A percentile compares a stretch with the other conserved stretches of the same genome.
These are phyloP conservation scores for Jaltomata sinuosa DNA, from an alignment of 257 asterid genomes.

Conservation along the genomic window DNA sequence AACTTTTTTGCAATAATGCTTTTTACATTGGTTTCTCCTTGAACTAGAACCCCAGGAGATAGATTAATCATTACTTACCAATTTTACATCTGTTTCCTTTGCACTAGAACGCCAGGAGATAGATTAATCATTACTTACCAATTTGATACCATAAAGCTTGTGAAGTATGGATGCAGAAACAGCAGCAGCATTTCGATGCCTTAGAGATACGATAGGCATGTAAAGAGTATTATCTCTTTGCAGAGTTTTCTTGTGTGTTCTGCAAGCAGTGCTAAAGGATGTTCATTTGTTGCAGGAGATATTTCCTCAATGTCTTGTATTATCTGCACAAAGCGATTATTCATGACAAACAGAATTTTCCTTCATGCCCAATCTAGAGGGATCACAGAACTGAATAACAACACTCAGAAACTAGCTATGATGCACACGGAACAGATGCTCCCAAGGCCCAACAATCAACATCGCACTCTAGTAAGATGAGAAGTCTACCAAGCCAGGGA, in stretches of 20 bases:
- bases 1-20: neutral
- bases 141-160: constrained; percentile 76
- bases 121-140: constrained; percentile 34
- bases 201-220: constrained; percentile 56
- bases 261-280: constrained; percentile 77
- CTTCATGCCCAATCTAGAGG: neutral
- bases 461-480: neutral
- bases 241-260: constrained; percentile 59
- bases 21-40: neutral
- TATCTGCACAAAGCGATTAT: constrained; percentile 35
- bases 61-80: neutral
- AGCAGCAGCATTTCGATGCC: constrained; percentile 70
- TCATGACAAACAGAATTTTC: constrained; percentile 10
- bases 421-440: neutral
- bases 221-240: constrained; percentile 43
- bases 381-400: neutral
- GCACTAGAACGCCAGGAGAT: neutral
- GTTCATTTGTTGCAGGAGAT: constrained; percentile 63
- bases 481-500: neutral
- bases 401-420: neutral
- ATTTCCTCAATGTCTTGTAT: constrained; percentile 73
- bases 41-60: neutral
- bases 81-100: neutral
- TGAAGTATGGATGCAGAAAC: constrained; percentile 79
- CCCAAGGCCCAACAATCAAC: neutral